Base-by-base conservation (phyloP, 1,284 basidiomycete genomes). In the Malassezia brasiliensis region DNA sequence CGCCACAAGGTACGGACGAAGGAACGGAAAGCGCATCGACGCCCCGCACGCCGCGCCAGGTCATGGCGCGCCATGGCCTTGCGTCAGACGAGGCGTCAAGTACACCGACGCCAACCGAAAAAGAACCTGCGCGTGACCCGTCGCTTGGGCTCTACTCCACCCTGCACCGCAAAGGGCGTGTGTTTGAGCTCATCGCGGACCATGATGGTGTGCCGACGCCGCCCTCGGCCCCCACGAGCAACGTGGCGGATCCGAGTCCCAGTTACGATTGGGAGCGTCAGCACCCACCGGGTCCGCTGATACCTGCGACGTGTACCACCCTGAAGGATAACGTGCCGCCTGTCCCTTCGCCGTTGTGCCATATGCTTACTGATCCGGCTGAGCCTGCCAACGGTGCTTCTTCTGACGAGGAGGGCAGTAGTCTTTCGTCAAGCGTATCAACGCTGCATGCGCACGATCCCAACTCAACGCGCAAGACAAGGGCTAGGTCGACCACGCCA, bases 131-230 rank as follows among this genome's bases (percentile, higher is more conserved):
- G 7, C 25, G 25, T 7, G 25, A 28, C 25, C 25, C 25, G 25
- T 28, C 25, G 25, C 25, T 7, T 7, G 25, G 25, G 25, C 25
- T 7, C 3, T 28, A 28, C 25, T 7, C 25, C 25, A 28, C 3
- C 25, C 25, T 28, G 25, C 25, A 28, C 9, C 60, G 57, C 30
- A 71, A 69, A 48, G 68, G 70, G 1, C 65, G 70, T 28, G 61
- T 72, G 38, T 56, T 62, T 25, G 69, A 72, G 52, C 55, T 72
- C 28, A 57, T 68, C 22, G 68, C 66, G 25, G 65, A 70, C 39
- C 61, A 60, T 45, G 67, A 62, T 9, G 53, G 52, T 52, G 60
- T 64, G 17, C 45, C 45, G 17, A 25, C 3, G 2, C 31, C 35
- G 7, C 20, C 45, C 5, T 19, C 45, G 25, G 31, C 45, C 8